Conservation (phyloP, 129 eudicot genomes). For the Oenanthe sinensis region DNA sequence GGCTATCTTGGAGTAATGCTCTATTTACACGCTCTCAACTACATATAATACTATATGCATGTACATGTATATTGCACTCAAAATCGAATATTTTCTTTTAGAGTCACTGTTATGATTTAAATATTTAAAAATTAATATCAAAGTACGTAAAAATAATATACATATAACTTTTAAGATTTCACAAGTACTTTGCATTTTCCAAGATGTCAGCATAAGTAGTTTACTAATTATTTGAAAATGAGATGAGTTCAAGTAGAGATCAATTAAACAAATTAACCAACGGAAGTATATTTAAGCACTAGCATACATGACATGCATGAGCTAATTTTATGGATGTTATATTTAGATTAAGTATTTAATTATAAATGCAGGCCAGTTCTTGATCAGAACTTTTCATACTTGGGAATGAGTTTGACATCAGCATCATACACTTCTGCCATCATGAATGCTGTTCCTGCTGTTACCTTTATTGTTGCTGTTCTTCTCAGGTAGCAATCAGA, state of each 20-base stretch:
- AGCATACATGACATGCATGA: neutral
- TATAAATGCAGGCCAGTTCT: slow-evolving; percentile 38
- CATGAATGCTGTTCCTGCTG: slow-evolving; percentile 45
- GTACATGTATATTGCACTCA: neutral
- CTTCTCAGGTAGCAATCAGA: slow-evolving; percentile 22
- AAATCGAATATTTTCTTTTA: too few relatives aligned
- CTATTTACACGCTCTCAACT: neutral
- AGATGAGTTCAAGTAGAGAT: too few relatives aligned
- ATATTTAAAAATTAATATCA: too few relatives aligned
- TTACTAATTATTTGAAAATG: too few relatives aligned
- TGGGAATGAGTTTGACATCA: slow-evolving; percentile 41
- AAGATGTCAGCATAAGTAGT: too few relatives aligned
- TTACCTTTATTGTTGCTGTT: slow-evolving; percentile 43
- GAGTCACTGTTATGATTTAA: too few relatives aligned
- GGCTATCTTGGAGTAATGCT: slow-evolving; percentile 46
- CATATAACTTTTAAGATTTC: too few relatives aligned
- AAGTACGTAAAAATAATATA: too few relatives aligned
- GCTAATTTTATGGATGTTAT: neutral
- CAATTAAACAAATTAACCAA: too few relatives aligned
- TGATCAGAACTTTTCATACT: slow-evolving; percentile 37
- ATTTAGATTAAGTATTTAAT: neutral
- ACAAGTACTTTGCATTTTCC: too few relatives aligned
- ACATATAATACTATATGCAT: neutral
- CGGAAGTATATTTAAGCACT: too few relatives aligned
- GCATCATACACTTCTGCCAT: slow-evolving; percentile 43